Conservation (phyloP, 2,329 filamentous ascomycete genomes). For the Hypoxylon sp. region DNA sequence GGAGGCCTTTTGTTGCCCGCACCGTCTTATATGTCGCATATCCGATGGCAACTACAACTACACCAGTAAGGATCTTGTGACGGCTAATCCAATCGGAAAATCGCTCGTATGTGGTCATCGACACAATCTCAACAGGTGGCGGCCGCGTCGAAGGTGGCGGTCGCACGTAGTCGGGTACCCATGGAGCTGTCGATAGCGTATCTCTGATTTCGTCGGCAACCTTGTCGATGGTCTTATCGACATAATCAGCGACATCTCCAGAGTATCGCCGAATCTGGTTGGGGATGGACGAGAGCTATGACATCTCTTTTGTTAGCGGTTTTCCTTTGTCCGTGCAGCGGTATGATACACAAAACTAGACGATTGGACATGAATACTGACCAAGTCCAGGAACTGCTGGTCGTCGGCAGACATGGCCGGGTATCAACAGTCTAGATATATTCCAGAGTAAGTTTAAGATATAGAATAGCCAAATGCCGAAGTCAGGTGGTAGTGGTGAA, state of each 20-base stretch:
- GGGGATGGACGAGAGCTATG: slow-evolving; percentile 67
- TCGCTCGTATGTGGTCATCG: slow-evolving; percentile 62
- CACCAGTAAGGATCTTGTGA: slow-evolving; percentile 81
- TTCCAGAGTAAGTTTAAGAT: slow-evolving; percentile 11
- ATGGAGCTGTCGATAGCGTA: slow-evolving; percentile 74
- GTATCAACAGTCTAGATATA: slow-evolving; percentile 11
- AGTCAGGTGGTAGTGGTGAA: slow-evolving; percentile 29
- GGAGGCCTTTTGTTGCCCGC: slow-evolving; percentile 68
- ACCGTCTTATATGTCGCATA: slow-evolving; percentile 71
- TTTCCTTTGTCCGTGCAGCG: slow-evolving; percentile 1
- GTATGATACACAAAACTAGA: not conserved
- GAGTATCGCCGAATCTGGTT: slow-evolving; percentile 80
- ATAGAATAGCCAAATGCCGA: slow-evolving; percentile 3
- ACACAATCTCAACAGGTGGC: slow-evolving; percentile 55
- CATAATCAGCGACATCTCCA: slow-evolving; percentile 80
- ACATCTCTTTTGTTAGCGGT: slow-evolving; percentile 33
- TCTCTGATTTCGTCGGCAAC: slow-evolving; percentile 80
- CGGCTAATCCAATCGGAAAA: slow-evolving; percentile 78
- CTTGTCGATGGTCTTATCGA: slow-evolving; percentile 85
- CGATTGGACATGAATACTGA: slow-evolving; percentile 61
- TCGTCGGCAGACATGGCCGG: slow-evolving; percentile 80
- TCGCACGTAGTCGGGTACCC: slow-evolving; percentile 79
- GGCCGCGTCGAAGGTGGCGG: slow-evolving; percentile 68
- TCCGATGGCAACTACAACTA: slow-evolving; percentile 78
- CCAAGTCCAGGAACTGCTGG: slow-evolving; percentile 82